Percentiles rank a stretch among this genome's conserved stretches.
phyloP scores from a whole-genome alignment of 2,329 filamentous ascomycete species.

The Cladosporium sp. region DNA sequence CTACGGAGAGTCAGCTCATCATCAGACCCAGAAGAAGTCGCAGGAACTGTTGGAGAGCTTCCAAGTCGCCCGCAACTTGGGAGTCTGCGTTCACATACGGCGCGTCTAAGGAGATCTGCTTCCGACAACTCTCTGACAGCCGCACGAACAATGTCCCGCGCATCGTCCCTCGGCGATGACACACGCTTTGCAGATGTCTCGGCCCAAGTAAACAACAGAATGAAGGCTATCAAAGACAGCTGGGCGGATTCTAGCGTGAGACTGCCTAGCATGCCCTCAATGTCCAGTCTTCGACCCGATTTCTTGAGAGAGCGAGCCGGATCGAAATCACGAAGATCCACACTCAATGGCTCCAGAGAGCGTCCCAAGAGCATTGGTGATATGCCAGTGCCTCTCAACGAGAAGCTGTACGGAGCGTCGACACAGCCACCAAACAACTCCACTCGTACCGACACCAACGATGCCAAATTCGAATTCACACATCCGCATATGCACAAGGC shows the following conservation, averaged over 20 bases:
- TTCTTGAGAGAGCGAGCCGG: conserved; percentile 27
- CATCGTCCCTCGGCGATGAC: conserved; percentile 81
- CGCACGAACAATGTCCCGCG: conserved; percentile 68
- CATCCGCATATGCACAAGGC: conserved; percentile 52
- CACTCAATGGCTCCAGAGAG: conserved; percentile 1
- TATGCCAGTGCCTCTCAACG: not conserved
- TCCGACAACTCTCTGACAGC: conserved; percentile 74
- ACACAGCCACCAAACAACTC: conserved; percentile 23
- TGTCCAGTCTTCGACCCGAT: conserved; percentile 40
- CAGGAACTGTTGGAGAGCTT: conserved; percentile 19
- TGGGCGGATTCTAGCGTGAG: conserved; percentile 78
- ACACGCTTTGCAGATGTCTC: conserved; percentile 72
- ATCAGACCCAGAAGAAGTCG: conserved; percentile 17
- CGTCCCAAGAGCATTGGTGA: conserved; percentile 6
- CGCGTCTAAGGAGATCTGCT: conserved; percentile 53
- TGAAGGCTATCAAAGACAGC: conserved; percentile 87
- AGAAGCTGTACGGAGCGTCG: conserved; percentile 22
- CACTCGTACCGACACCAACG: conserved; percentile 18
- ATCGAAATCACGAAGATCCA: conserved; percentile 16
- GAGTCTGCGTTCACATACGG: conserved; percentile 17
- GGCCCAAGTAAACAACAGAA: conserved; percentile 79
- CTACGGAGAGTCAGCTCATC: conserved; percentile 11
- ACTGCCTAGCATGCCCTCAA: conserved; percentile 43
- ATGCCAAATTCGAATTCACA: conserved; percentile 27
- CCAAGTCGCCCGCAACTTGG: conserved; percentile 18